phyloP scores from a whole-genome alignment of 164 flowering plant species.

The Nymphaea thermarum region DNA sequence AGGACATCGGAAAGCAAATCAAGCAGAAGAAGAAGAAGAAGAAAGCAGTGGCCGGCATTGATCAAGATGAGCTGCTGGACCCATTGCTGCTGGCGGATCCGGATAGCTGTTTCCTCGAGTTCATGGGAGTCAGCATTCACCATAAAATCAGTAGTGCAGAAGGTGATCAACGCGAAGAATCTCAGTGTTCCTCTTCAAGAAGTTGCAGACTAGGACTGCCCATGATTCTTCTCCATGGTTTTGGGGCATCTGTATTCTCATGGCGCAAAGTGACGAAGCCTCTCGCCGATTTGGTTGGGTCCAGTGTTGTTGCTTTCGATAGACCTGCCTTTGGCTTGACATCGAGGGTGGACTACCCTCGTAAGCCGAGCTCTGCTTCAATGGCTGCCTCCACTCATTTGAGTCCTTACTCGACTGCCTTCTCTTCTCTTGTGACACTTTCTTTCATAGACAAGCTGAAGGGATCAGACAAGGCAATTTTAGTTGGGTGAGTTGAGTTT shows the following conservation, averaged over 20 bases:
- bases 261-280: slow-evolving; percentile 75
- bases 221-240: slow-evolving; percentile 73
- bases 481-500: slow-evolving; percentile 44
- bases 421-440: slow-evolving; percentile 70
- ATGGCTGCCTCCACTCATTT: slow-evolving; percentile 19
- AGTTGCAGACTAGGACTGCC: slow-evolving; percentile 24
- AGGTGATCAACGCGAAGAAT: background rate
- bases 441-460: slow-evolving; percentile 53
- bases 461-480: slow-evolving; percentile 56
- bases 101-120: slow-evolving; percentile 76
- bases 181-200: too few species aligned
- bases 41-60: slow-evolving; percentile 54
- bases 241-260: slow-evolving; percentile 90
- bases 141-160: slow-evolving; percentile 32
- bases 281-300: slow-evolving; percentile 39
- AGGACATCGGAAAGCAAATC: slow-evolving; percentile 13
- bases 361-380: background rate
- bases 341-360: slow-evolving; percentile 32
- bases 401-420: slow-evolving; percentile 74
- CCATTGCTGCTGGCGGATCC: slow-evolving; percentile 67
- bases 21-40: slow-evolving; percentile 14
- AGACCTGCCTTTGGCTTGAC: slow-evolving; percentile 97
- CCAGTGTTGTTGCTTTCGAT: slow-evolving; percentile 88
- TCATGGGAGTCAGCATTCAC: slow-evolving; percentile 68
- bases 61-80: slow-evolving; percentile 76